Percentiles rank a stretch among this genome's conserved stretches.
Evolutionary conservation across 1,284 basidiomycete genomes (phyloP).

Genomic region (Ganoderma resinaceum): DNA sequence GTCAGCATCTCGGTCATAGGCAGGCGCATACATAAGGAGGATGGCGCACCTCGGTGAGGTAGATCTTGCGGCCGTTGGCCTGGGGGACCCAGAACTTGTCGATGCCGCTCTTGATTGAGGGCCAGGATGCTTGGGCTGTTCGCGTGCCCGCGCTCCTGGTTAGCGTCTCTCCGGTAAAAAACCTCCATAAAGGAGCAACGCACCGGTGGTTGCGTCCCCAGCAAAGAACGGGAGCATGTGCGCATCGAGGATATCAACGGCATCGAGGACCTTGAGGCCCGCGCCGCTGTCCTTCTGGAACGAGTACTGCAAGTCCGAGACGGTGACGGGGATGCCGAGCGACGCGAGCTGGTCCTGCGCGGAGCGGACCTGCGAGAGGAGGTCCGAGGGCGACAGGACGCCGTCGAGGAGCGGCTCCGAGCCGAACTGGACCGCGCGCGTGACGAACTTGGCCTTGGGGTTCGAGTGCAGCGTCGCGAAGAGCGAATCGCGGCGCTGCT

Average conservation of each 20-base stretch:
- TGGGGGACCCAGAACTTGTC: conserved; percentile 64
- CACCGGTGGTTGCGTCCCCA: conserved; percentile 63
- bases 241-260: conserved; percentile 70
- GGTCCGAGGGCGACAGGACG: conserved; percentile 56
- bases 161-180: not conserved
- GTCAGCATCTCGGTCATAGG: not conserved
- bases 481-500: conserved; percentile 59
- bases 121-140: conserved; percentile 63
- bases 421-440: conserved; percentile 74
- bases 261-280: conserved; percentile 59
- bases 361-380: conserved; percentile 60
- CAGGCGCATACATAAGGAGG: not conserved
- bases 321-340: conserved; percentile 71
- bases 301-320: conserved; percentile 57
- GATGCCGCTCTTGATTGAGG: conserved; percentile 61
- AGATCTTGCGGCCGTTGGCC: conserved; percentile 74
- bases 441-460: conserved; percentile 71
- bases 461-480: conserved; percentile 63
- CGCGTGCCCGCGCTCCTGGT: not conserved
- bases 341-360: conserved; percentile 58
- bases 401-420: conserved; percentile 76
- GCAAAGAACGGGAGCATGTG: conserved; percentile 83
- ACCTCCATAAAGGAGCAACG: conserved; percentile 23
- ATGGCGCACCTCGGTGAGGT: conserved; percentile 63
- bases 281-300: conserved; percentile 61